These are phyloP conservation scores for Mariannaea elegans DNA, from an alignment of 2,329 filamentous ascomycete genomes.

Conservation along the genomic window DNA sequence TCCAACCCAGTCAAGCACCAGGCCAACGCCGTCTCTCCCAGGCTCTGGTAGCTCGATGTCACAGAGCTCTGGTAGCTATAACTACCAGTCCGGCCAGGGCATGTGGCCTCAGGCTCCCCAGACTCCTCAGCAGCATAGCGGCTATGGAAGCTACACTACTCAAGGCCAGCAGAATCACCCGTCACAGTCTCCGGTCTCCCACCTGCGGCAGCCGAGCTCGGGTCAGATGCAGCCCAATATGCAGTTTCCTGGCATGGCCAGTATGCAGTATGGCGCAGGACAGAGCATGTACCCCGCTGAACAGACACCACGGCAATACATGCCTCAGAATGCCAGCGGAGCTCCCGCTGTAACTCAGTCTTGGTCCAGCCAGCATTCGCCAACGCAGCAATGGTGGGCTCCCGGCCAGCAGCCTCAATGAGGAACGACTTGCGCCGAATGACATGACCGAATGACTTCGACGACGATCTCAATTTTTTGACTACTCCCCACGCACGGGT, in stretches of 20 bases:
- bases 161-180: slow-evolving; percentile 61
- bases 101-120: slow-evolving; percentile 76
- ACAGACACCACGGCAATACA: slow-evolving; percentile 71
- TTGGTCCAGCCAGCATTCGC: slow-evolving; percentile 69
- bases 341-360: slow-evolving; percentile 60
- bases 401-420: slow-evolving; percentile 58
- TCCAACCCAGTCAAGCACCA: slow-evolving; percentile 68
- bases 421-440: slow-evolving; percentile 20
- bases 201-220: slow-evolving; percentile 65
- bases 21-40: slow-evolving; percentile 68
- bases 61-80: slow-evolving; percentile 65
- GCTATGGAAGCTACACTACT: slow-evolving; percentile 61
- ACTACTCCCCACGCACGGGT: slow-evolving; percentile 22
- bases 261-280: slow-evolving; percentile 64
- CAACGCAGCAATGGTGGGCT: slow-evolving; percentile 66
- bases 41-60: slow-evolving; percentile 61
- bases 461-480: slow-evolving; percentile 20
- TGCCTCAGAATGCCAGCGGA: slow-evolving; percentile 68
- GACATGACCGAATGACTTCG: slow-evolving; percentile 37
- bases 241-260: slow-evolving; percentile 71
- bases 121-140: slow-evolving; percentile 64
- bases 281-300: slow-evolving; percentile 70
- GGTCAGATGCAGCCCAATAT: slow-evolving; percentile 66
- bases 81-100: slow-evolving; percentile 66
- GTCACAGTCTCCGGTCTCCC: slow-evolving; percentile 66